Evolutionary conservation across 495 filamentous ascomycete species (phyloP), one percentile per base, ranked within the genome.

Genomic region (Opeltia flavorubescens): DNA sequence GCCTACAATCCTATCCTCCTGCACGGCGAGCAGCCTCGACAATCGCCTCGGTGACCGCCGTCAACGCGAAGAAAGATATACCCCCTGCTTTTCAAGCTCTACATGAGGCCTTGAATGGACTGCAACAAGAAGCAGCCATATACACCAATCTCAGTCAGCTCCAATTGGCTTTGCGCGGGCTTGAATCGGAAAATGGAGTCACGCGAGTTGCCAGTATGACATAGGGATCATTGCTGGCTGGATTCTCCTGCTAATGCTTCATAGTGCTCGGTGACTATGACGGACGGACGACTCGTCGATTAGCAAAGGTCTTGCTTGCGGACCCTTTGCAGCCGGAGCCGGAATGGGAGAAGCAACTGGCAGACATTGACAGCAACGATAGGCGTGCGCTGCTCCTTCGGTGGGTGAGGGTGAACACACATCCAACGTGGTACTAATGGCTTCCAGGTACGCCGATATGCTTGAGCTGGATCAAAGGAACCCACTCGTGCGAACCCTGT

Each of bases 141-240:
- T 77, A 80, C 59, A 72, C 88, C 48, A 84, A 85, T 62, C 67
- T 83, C 18, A 82, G 83, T 47, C 76, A 86, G 53, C 59, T 95
- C 44, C 80, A 86, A 55, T 71, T 96, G 53, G 89, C 87, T 15
- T 61, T 87, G 57, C 72, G 80, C 42, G 86, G 86, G 5, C 66
- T 95, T 51, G 76, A 83, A 53, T 75, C 83, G 50, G 66, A 73
- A 33, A 56, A 66, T 47, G 66, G 71, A 27, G 72, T 83, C n/a
- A 75, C 86, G 53, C 68, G 89, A 29, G 69, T 96, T 58, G 88
- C 77, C 51, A 64, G 70, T 80, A 43, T 29, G 47, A 23, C 9
- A 25, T 4, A n/a, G 6, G n/a, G 27, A 15, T 26, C 23, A 44
- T 27, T 17, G 7, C 21, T 33, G 18, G 2, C 29, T 43, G 49